Evolutionary conservation across 2,329 filamentous ascomycete species (phyloP).

Genomic region (Fulvia fulva): DNA sequence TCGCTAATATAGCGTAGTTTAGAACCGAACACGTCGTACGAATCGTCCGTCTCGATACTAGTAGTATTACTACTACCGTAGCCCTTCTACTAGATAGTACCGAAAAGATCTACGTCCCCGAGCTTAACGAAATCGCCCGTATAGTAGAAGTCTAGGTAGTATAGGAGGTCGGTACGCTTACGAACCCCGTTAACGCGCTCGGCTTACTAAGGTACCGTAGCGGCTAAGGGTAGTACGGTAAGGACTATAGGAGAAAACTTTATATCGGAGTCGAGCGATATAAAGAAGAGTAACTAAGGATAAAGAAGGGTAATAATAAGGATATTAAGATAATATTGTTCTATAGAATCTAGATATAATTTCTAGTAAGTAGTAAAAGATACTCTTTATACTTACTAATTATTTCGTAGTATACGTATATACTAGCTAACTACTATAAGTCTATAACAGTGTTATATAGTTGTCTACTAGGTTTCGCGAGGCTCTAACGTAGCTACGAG

Average conservation of each 20-base stretch:
- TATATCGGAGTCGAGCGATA: not conserved
- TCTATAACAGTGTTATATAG: no score
- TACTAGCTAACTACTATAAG: no score
- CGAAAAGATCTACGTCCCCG: not conserved
- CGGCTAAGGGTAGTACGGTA: not conserved
- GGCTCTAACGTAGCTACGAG: no score
- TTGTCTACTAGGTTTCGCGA: no score
- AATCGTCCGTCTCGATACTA: not conserved
- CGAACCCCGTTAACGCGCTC: not conserved
- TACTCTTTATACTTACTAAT: no score
- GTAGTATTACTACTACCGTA: not conserved
- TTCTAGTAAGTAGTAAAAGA: no score
- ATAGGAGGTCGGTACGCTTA: not conserved
- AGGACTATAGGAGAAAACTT: not conserved
- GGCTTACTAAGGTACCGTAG: not conserved
- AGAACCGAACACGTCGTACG: not conserved
- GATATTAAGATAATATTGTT: no score
- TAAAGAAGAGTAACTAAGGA: no score
- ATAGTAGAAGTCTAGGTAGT: not conserved
- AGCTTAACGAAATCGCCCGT: not conserved
- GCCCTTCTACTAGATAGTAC: not conserved
- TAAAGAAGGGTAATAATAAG: no score
- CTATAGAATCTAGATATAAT: no score
- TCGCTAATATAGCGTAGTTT: not conserved
- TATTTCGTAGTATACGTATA: no score